phyloP scores from a whole-genome alignment of 805 yeast genomes.

The Teunomyces pallodes region DNA sequence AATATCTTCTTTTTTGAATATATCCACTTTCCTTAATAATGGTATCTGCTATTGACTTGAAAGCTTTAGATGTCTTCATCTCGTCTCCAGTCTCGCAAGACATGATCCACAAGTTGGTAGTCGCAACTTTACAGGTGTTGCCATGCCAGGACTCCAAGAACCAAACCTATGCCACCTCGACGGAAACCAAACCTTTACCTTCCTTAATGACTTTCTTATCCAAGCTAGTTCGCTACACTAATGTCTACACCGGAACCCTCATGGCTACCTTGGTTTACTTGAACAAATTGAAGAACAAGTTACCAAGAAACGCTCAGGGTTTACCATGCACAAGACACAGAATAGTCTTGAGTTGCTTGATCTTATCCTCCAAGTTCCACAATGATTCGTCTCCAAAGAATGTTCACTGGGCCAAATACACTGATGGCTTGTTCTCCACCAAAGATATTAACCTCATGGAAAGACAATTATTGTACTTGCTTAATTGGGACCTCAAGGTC shows the following conservation, averaged over 20 bases:
- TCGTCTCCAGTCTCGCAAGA: constrained; percentile 70
- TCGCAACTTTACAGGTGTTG: constrained; percentile 61
- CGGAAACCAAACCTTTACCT: constrained; percentile 49
- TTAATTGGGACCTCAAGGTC: constrained; percentile 67
- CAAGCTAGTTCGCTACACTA: constrained; percentile 67
- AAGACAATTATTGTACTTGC: constrained; percentile 63
- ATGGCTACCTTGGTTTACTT: constrained; percentile 70
- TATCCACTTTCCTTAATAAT: constrained; percentile 5
- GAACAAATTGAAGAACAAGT: constrained; percentile 54
- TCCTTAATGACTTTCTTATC: constrained; percentile 74
- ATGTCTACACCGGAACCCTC: constrained; percentile 77
- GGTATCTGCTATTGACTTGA: constrained; percentile 28
- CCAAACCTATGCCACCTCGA: constrained; percentile 18
- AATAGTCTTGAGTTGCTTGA: constrained; percentile 70
- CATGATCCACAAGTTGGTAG: constrained; percentile 69
- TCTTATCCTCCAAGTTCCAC: constrained; percentile 69
- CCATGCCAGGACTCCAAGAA: constrained; percentile 52
- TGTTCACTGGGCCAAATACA: constrained; percentile 74
- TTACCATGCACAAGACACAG: constrained; percentile 79
- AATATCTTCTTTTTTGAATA: neutral
- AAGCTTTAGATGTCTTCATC: constrained; percentile 60
- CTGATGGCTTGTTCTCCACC: constrained; percentile 66
- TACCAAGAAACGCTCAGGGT: constrained; percentile 73
- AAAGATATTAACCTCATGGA: constrained; percentile 80
- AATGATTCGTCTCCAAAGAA: constrained; percentile 79